Evolutionary conservation across 179 eudicot genomes (phyloP), one percentile per base, ranked within the genome.

Genomic region (Pouteria campechiana): DNA sequence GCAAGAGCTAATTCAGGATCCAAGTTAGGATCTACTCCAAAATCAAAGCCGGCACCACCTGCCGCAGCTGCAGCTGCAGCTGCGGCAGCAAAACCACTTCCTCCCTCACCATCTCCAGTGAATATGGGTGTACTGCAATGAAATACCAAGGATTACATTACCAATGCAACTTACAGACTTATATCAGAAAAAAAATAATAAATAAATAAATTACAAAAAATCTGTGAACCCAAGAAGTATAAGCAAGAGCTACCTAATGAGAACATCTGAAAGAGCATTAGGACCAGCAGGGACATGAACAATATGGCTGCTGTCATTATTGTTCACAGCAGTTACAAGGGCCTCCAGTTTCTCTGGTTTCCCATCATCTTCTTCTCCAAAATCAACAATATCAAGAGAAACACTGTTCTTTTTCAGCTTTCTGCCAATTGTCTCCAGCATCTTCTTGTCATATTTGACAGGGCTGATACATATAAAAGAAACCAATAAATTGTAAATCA

Each of bases 1-100:
- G 98, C 98, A 77, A 86, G 98, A 63, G 98, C 98, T 64, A 90
- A 59, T 60, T 90, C 96, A 44, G 98, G 96, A 60, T 90, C 98
- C 67, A 90, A 64, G 64, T 86, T 90, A 7, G 98, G 98, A 77
- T 90, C 96, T 44, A 90, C 96, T 15, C 94, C 98, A 65, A 86
- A 90, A 32, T 90, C 98, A 79, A 45, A 90, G 37, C 96, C 96
- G 52, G 95, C 63, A 29, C 73, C 78, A 44, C 85, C 97, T 46
- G 89, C 95, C 37, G 97, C 94, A 15, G 94, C 79, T 8, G 81
- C 94, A 0, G 90, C 94, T 0, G 94, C 95, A 5, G 95, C 93
- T 3, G 97, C 89, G 4, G 90, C 93, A 9, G 86, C 94, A 63
- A 74, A 86, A 33, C 96, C 84, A 46, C 96, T 90, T 61, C 93